Conservation (phyloP, 192 early-diverging fungal genomes). For the Backusella psychrophila region DNA sequence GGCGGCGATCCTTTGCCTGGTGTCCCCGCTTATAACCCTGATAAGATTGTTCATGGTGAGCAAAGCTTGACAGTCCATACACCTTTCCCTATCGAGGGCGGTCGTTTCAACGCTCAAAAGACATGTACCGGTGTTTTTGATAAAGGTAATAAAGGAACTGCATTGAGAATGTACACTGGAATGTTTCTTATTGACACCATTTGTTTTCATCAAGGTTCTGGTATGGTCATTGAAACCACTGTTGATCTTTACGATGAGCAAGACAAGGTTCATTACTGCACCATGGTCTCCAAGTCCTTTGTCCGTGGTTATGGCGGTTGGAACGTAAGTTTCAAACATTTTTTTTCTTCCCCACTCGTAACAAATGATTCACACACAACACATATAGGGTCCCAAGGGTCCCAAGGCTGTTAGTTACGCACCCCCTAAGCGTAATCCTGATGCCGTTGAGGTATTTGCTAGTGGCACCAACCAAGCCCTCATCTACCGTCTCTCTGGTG, state of each 20-base stretch:
- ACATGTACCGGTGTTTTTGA: conserved; percentile 72
- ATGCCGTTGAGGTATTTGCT: conserved; percentile 46
- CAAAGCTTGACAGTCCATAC: conserved; percentile 58
- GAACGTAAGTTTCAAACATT: conserved; percentile 39
- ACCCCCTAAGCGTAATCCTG: conserved; percentile 59
- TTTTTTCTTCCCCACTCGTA: too few relatives aligned
- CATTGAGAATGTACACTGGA: background rate
- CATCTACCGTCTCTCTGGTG: conserved; percentile 72
- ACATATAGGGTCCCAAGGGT: conserved; percentile 57
- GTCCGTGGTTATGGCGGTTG: conserved; percentile 71
- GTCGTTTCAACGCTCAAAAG: conserved; percentile 51
- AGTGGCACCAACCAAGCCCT: conserved; percentile 60
- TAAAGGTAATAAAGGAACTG: conserved; percentile 39
- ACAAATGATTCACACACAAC: background rate
- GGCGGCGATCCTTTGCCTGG: conserved; percentile 48
- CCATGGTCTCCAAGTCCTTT: conserved; percentile 59
- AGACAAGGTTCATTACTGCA: conserved; percentile 32
- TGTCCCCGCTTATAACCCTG: conserved; percentile 63
- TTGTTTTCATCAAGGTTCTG: conserved; percentile 21
- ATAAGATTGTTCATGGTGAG: conserved; percentile 72
- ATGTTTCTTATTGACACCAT: background rate
- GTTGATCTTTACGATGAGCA: conserved; percentile 44
- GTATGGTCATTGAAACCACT: conserved; percentile 67
- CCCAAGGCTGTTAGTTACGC: conserved; percentile 49
- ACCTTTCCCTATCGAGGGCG: conserved; percentile 58